Evolutionary conservation across 2,329 filamentous ascomycete genomes (phyloP), one percentile per base, ranked within the genome.

Genomic region (Polytolypa hystricis): DNA sequence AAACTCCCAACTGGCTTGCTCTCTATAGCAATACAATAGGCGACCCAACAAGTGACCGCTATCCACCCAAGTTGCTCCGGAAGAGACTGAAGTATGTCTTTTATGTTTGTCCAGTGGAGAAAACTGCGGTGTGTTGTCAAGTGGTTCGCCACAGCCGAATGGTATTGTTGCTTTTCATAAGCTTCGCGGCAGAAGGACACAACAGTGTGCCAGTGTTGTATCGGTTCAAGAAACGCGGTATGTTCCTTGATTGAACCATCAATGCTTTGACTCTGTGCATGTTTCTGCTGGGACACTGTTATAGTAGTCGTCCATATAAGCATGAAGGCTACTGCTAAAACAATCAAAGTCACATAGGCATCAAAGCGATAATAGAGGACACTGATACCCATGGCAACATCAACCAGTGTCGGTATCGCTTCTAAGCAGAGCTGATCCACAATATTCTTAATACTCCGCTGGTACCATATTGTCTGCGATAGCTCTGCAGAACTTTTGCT

Each of bases 341-440:
- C 57, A 15, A 69, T 62, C 33, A 73, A 53, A 3, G 63, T 61
- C 63, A 77, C 71, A 40, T 73, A 79, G 9, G 66, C 58, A 42
- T 78, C 77, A 51, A 81, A 82, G 6, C 77, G 64, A 32, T 61
- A 62, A 40, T 71, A 76, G 4, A 83, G 61, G 74, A 77, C 34
- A 63, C 63, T 42, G 42, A 80, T 69, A 0, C 77, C 76, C n/a
- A 80, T 57, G 9, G 68, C 44, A 5, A 81, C 55, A 52, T 84
- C 79, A 11, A 75, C 52, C 2, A 79, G 50, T 40, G 76, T 76
- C 0, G 79, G 79, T 0, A 68, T 48, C 11, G 81, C 61, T n/a
- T 74, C 65, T 41, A 81, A 74, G 2, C 76, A 54, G 3, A 75
- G 56, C 28, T 69, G 69, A 30, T 79, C 71, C 10, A 81, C 57